phyloP scores from a whole-genome alignment of 1,284 basidiomycete genomes.

The Trametes polyzona region DNA sequence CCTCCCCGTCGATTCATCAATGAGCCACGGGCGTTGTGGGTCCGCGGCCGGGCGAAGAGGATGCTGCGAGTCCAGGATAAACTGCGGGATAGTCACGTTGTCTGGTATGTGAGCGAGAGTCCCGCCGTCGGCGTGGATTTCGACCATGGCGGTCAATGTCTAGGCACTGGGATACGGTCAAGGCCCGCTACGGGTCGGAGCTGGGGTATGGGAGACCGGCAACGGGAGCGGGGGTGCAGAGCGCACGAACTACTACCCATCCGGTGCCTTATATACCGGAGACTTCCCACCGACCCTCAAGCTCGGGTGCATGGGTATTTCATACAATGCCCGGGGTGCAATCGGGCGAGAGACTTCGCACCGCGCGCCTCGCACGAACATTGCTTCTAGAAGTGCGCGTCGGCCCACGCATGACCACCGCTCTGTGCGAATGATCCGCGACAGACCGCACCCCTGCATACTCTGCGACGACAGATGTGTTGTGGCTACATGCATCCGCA shows the following conservation, averaged over 20 bases:
- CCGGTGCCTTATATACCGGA: background rate
- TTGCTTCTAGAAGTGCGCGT: background rate
- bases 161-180: background rate
- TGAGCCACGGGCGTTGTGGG: conserved; percentile 23
- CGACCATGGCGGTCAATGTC: conserved; percentile 19
- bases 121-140: conserved; percentile 44
- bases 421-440: background rate
- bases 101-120: conserved; percentile 58
- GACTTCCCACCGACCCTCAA: background rate
- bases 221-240: background rate
- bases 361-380: background rate
- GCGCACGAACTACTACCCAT: background rate
- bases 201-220: background rate
- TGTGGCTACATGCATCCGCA: no score
- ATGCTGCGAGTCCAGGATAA: conserved; percentile 55
- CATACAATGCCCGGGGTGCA: background rate
- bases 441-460: background rate
- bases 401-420: background rate
- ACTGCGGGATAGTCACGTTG: conserved; percentile 68
- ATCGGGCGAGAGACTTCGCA: background rate
- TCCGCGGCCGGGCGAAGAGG: conserved; percentile 10
- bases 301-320: background rate
- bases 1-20: conserved; percentile 31
- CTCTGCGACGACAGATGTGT: background rate
- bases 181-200: background rate